phyloP scores from a whole-genome alignment of 768 basidiomycete species.

The Auriscalpium orientale region DNA sequence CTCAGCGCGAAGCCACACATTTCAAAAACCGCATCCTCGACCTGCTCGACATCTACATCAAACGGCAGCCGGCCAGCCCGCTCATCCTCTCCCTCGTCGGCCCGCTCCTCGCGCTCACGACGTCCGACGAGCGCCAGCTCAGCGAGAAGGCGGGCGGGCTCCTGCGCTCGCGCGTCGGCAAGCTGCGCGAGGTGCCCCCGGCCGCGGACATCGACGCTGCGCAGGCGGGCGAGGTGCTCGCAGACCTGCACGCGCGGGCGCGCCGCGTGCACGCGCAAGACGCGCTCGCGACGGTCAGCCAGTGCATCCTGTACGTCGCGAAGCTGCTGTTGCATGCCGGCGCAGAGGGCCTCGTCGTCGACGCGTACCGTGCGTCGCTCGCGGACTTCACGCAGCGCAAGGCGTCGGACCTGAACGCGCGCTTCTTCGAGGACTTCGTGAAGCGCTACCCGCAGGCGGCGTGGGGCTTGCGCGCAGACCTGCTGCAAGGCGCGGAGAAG shows the following conservation, averaged over 20 bases:
- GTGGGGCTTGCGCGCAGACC: constrained; percentile 54
- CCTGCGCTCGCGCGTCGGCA: constrained; percentile 63
- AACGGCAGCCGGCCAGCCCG: constrained; percentile 68
- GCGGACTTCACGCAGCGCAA: constrained; percentile 76
- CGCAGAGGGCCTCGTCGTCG: constrained; percentile 35
- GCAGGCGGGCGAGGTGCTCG: constrained; percentile 39
- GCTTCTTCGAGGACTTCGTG: constrained; percentile 76
- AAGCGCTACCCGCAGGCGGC: constrained; percentile 54
- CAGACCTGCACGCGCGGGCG: constrained; percentile 65
- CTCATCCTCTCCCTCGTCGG: constrained; percentile 59
- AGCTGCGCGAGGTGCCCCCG: constrained; percentile 59
- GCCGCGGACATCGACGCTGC: constrained; percentile 32
- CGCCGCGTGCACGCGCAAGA: constrained; percentile 57
- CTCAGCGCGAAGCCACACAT: constrained; percentile 84
- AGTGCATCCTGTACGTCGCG: constrained; percentile 64
- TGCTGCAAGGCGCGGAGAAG: constrained; percentile 49
- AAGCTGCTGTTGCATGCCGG: constrained; percentile 37
- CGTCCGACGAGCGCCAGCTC: constrained; percentile 80
- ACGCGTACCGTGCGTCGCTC: constrained; percentile 59
- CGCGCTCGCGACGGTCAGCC: constrained; percentile 54
- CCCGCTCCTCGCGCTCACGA: constrained; percentile 71
- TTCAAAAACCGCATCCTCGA: constrained; percentile 96
- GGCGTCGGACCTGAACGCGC: constrained; percentile 61
- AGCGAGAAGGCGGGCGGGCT: constrained; percentile 81
- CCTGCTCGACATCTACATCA: constrained; percentile 81